Evolutionary conservation across 768 basidiomycete genomes (phyloP).

Genomic region (Hypholoma sublateritium): DNA sequence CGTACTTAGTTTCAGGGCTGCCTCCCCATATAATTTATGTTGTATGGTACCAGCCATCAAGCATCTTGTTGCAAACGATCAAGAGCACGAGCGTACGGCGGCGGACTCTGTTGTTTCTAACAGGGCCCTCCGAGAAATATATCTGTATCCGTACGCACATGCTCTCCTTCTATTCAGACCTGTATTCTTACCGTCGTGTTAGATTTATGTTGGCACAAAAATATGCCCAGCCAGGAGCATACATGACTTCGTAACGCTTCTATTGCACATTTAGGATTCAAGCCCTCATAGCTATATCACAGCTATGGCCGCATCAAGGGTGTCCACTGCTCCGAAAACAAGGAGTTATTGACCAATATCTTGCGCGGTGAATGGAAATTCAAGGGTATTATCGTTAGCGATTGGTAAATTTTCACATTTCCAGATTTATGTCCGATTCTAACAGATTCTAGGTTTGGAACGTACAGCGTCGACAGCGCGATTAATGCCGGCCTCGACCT

Average conservation of each 20-base stretch:
- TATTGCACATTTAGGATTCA: background rate
- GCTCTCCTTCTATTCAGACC: background rate
- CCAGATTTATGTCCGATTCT: background rate
- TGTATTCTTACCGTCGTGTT: constrained; percentile 2
- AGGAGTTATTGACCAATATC: constrained; percentile 55
- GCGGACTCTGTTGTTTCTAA: constrained; percentile 64
- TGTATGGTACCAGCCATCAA: constrained; percentile 51
- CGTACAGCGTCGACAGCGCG: constrained; percentile 64
- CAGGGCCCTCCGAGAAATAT: constrained; percentile 69
- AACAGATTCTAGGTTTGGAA: constrained; percentile 54
- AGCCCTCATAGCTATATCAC: background rate
- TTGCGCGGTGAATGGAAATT: constrained; percentile 78
- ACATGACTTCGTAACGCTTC: constrained; percentile 57
- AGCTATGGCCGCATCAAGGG: constrained; percentile 78
- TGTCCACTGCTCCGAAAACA: constrained; percentile 68
- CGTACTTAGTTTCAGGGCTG: constrained; percentile 11
- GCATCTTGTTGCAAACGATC: constrained; percentile 74
- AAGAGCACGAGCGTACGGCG: constrained; percentile 69
- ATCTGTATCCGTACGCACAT: constrained; percentile 60
- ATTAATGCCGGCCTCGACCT: constrained; percentile 78
- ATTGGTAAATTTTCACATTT: constrained; percentile 51
- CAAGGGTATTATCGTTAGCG: constrained; percentile 70
- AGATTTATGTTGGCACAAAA: constrained; percentile 72
- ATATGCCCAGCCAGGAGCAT: constrained; percentile 59
- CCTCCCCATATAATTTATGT: background rate